Conservation (phyloP, 1,284 basidiomycete species). For the Tylopilus orsonianus region DNA sequence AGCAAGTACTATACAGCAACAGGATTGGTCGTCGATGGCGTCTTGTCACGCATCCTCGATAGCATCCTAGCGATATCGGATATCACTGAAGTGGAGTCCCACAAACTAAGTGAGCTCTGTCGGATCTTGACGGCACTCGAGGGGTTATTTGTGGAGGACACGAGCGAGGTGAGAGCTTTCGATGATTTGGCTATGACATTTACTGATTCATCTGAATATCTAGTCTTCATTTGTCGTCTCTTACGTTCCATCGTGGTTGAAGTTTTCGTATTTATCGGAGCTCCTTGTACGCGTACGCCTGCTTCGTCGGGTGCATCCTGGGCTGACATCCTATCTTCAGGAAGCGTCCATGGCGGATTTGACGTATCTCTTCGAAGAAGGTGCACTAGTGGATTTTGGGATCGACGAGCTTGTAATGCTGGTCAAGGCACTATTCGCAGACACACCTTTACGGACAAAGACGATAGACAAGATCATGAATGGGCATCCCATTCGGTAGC, state of each 20-base stretch:
- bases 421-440: conserved; percentile 87
- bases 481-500: conserved; percentile 49
- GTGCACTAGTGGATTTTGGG: conserved; percentile 89
- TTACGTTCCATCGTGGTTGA: conserved; percentile 91
- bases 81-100: conserved; percentile 90
- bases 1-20: conserved; percentile 69
- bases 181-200: not conserved
- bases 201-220: conserved; percentile 7
- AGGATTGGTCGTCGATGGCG: conserved; percentile 75
- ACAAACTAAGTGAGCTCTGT: conserved; percentile 80
- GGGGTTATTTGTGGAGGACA: conserved; percentile 72
- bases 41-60: conserved; percentile 67
- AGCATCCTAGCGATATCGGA: conserved; percentile 82
- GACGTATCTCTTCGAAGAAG: conserved; percentile 89
- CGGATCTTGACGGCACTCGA: conserved; percentile 79
- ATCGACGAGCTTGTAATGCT: conserved; percentile 81
- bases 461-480: conserved; percentile 73
- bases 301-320: not conserved
- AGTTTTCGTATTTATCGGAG: conserved; percentile 91
- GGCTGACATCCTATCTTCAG: conserved; percentile 39
- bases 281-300: conserved; percentile 62
- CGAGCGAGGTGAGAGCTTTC: conserved; percentile 46
- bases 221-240: conserved; percentile 70
- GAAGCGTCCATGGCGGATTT: conserved; percentile 94
- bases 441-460: conserved; percentile 78